phyloP scores from a whole-genome alignment of 2,329 filamentous ascomycete genomes.

The Xylariaceae sp. region DNA sequence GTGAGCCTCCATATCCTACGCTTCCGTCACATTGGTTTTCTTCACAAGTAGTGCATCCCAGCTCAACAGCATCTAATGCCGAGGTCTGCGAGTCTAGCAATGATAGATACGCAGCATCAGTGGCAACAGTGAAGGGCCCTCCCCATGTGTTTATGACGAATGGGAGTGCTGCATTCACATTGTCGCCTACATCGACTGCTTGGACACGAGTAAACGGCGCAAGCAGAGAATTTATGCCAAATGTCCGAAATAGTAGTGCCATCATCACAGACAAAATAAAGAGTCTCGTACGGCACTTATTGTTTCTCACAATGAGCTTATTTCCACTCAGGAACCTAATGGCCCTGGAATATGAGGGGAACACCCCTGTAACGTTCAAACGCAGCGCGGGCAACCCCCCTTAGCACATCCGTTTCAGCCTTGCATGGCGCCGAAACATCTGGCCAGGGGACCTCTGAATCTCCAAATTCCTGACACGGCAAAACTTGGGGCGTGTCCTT shows the following conservation, averaged over 20 bases:
- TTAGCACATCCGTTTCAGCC: constrained; percentile 14
- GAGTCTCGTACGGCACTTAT: no score
- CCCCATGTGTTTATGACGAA: constrained; percentile 56
- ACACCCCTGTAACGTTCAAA: constrained; percentile 2
- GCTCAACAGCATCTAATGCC: constrained; percentile 50
- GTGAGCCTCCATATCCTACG: constrained; percentile 54
- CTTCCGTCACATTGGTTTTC: constrained; percentile 51
- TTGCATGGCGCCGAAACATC: constrained; percentile 8
- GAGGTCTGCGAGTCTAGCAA: constrained; percentile 34
- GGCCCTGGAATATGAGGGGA: neutral
- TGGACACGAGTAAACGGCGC: no score
- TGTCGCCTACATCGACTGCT: no score
- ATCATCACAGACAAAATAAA: no score
- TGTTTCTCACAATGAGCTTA: no score
- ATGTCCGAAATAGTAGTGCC: no score
- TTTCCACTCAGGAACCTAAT: no score
- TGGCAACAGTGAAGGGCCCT: constrained; percentile 50
- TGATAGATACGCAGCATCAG: constrained; percentile 47
- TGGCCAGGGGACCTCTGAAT: neutral
- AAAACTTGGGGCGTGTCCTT: constrained; percentile 3
- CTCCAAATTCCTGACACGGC: neutral
- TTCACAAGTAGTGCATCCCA: constrained; percentile 53
- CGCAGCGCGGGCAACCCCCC: neutral
- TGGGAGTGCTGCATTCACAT: no score
- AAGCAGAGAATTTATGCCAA: no score